phyloP scores from a whole-genome alignment of 228 moss, liverwort and hornwort genomes.

The Sphagnum fallax region DNA sequence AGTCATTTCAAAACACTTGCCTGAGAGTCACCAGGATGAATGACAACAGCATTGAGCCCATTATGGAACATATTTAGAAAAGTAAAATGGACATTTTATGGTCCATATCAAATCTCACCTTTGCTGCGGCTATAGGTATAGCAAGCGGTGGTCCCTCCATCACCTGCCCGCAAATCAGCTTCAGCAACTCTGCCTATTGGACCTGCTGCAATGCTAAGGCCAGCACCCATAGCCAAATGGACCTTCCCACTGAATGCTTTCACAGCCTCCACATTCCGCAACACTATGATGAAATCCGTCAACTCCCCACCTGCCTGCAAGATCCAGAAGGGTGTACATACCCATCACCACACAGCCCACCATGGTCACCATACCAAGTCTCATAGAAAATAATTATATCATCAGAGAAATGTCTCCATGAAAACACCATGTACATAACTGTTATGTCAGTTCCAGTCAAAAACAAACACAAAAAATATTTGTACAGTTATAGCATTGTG shows the following conservation, averaged over 20 bases:
- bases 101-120: slow-evolving; percentile 21
- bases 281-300: slow-evolving; percentile 93
- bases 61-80: neutral
- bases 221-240: slow-evolving; percentile 93
- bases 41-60: too few species aligned
- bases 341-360: neutral
- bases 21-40: too few species aligned
- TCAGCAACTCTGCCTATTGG: slow-evolving; percentile 89
- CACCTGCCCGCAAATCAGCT: slow-evolving; percentile 90
- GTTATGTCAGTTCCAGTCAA: too few species aligned
- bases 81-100: neutral
- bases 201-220: slow-evolving; percentile 92
- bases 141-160: slow-evolving; percentile 92
- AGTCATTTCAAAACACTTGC: too few species aligned
- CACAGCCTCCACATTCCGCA: slow-evolving; percentile 78
- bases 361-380: too few species aligned
- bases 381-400: too few species aligned
- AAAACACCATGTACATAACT: too few species aligned
- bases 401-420: too few species aligned
- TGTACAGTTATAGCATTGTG: too few species aligned
- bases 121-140: slow-evolving; percentile 95
- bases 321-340: neutral
- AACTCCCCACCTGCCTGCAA: slow-evolving; percentile 89
- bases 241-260: slow-evolving; percentile 91
- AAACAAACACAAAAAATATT: too few species aligned